Conservation (phyloP, 2,329 filamentous ascomycete genomes). For the Aspergillus neotritici region DNA sequence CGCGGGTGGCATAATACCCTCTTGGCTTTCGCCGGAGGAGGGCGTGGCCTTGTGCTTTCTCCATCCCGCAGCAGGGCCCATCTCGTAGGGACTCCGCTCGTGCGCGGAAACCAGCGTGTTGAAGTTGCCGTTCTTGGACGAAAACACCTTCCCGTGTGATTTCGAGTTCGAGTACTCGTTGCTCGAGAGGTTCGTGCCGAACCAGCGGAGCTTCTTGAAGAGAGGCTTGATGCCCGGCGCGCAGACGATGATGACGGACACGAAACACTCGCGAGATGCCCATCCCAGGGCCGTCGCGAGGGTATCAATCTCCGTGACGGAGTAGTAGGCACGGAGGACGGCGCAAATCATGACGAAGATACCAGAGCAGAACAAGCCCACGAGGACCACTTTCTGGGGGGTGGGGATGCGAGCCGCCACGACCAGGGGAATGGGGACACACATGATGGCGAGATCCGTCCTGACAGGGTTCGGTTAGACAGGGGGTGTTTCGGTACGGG, state of each 20-base stretch:
- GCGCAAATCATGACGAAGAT: constrained; percentile 25
- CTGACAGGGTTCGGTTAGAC: constrained; percentile 1
- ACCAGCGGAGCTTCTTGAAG: constrained; percentile 13
- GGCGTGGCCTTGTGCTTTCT: no score
- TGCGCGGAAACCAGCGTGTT: no score
- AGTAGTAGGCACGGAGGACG: constrained; percentile 23
- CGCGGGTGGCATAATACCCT: no score
- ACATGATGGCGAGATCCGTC: constrained; percentile 16
- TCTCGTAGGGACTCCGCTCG: no score
- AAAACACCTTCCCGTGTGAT: no score
- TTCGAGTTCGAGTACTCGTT: no score
- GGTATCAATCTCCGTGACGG: constrained; percentile 14
- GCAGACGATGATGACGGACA: constrained; percentile 21
- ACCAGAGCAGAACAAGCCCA: constrained; percentile 18
- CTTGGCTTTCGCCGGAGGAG: no score
- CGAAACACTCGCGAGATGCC: constrained; percentile 22
- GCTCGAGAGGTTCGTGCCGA: background rate
- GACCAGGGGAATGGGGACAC: constrained; percentile 15
- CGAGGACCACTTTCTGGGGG: constrained; percentile 14
- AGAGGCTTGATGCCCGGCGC: constrained; percentile 23
- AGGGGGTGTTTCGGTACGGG: background rate
- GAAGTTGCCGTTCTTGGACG: no score
- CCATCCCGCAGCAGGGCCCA: no score
- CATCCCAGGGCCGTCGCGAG: constrained; percentile 20
- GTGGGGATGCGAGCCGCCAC: constrained; percentile 11